Percentiles rank a stretch among this genome's conserved stretches.
Conservation (phyloP, 192 early-diverging fungal species). For the Coemansia sp. region DNA sequence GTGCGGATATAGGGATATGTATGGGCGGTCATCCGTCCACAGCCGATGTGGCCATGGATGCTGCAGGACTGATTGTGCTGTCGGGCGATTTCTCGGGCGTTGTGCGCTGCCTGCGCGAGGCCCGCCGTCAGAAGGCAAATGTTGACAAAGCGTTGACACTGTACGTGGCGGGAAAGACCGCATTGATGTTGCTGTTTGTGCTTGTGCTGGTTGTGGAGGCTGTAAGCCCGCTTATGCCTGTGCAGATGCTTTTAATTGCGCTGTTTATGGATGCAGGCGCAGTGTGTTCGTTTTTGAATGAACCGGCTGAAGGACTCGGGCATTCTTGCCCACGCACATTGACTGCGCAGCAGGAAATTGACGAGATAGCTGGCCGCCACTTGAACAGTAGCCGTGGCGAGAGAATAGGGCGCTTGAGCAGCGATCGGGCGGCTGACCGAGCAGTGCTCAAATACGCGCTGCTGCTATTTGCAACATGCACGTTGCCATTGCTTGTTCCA, state of each 20-base stretch:
- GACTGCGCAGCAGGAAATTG: neutral
- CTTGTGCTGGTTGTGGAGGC: conserved; percentile 28
- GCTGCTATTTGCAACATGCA: conserved; percentile 27
- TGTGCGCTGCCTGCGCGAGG: conserved; percentile 34
- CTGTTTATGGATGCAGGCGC: conserved; percentile 38
- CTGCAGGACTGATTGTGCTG: conserved; percentile 38
- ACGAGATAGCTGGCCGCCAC: neutral
- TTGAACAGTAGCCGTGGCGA: neutral
- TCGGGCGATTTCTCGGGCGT: conserved; percentile 35
- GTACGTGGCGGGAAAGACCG: conserved; percentile 37
- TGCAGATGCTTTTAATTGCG: conserved; percentile 42
- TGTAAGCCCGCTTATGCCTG: conserved; percentile 37
- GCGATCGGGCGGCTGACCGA: conserved; percentile 13
- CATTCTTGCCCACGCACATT: neutral
- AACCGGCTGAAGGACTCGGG: conserved; percentile 28
- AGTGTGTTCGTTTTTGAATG: conserved; percentile 28
- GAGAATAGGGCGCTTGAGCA: conserved; percentile 13
- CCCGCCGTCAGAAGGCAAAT: conserved; percentile 23
- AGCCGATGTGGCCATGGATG: conserved; percentile 60
- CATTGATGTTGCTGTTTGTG: conserved; percentile 30
- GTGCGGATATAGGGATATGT: conserved; percentile 81
- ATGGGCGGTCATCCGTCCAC: conserved; percentile 69
- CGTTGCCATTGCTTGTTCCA: conserved; percentile 27
- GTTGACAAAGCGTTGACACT: conserved; percentile 26
- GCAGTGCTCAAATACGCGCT: conserved; percentile 17